Evolutionary conservation across 768 basidiomycete species (phyloP).

Genomic region (Hericium coralloides): DNA sequence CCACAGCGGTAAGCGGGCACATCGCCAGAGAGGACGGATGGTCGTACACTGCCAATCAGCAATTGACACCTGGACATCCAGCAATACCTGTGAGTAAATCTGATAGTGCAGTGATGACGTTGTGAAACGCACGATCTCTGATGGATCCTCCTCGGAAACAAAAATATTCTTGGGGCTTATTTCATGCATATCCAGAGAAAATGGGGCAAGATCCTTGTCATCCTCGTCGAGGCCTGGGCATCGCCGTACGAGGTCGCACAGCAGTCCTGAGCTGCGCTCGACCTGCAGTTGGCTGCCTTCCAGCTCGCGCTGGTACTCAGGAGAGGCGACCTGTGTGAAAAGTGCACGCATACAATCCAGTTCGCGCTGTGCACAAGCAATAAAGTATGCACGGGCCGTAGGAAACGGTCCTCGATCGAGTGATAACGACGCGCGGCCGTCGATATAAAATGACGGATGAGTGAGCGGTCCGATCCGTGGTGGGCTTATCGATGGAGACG

Average conservation of each 20-base stretch:
- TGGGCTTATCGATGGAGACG: constrained; percentile 1
- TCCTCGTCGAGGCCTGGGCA: constrained; percentile 24
- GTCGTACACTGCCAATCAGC: constrained; percentile 22
- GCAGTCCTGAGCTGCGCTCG: constrained; percentile 22
- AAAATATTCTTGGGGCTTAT: constrained; percentile 22
- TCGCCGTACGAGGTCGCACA: constrained; percentile 20
- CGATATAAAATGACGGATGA: constrained; percentile 20
- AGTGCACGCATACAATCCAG: constrained; percentile 23
- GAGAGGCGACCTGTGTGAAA: constrained; percentile 22
- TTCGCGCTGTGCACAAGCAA: constrained; percentile 27
- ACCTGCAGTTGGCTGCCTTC: constrained; percentile 21
- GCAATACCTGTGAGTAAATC: background rate
- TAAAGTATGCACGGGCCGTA: constrained; percentile 22
- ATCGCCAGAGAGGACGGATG: constrained; percentile 24
- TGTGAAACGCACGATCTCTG: constrained; percentile 18
- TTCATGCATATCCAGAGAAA: constrained; percentile 23
- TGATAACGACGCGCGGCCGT: constrained; percentile 20
- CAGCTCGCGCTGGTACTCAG: constrained; percentile 22
- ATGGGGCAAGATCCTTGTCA: constrained; percentile 22
- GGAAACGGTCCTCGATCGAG: constrained; percentile 25
- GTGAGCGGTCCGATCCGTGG: constrained; percentile 10
- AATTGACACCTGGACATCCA: constrained; percentile 14
- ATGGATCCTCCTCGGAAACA: constrained; percentile 20
- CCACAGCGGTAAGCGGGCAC: constrained; percentile 25
- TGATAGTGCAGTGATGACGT: background rate